Evolutionary conservation across 1,139 yeast genomes (phyloP).

Genomic region (Kazachstania sp.): DNA sequence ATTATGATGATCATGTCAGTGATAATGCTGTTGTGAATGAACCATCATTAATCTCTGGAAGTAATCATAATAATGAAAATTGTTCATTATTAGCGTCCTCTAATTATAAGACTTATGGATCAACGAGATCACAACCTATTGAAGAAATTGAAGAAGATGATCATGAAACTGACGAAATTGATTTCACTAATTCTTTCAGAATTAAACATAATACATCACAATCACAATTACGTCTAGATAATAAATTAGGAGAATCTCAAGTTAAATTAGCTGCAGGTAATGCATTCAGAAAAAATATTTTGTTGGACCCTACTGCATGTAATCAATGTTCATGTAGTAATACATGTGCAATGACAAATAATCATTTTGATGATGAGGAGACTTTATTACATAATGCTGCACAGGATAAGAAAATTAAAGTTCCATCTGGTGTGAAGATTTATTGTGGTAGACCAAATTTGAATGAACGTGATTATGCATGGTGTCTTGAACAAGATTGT

Average conservation of each 20-base stretch:
- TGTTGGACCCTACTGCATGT: constrained; percentile 17
- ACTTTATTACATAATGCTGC: not conserved
- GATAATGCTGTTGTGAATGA: not conserved
- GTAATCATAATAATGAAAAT: not conserved
- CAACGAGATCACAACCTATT: not conserved
- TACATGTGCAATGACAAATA: not conserved
- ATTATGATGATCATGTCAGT: constrained; percentile 5
- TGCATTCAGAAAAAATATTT: constrained; percentile 24
- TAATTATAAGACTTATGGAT: not conserved
- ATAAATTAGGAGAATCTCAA: constrained; percentile 9
- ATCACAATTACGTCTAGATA: constrained; percentile 8
- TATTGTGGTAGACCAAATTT: constrained; percentile 43
- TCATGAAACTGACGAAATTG: constrained; percentile 34
- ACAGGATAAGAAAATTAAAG: constrained; percentile 19
- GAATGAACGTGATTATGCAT: constrained; percentile 40
- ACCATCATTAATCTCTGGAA: not conserved
- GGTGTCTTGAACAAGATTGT: constrained; percentile 47
- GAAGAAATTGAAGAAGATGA: constrained; percentile 1
- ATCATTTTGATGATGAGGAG: constrained; percentile 3
- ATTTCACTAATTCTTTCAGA: constrained; percentile 31
- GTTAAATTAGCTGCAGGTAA: constrained; percentile 13
- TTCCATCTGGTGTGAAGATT: constrained; percentile 35
- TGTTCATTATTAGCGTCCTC: not conserved
- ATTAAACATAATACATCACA: constrained; percentile 13
- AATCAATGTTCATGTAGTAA: not conserved